Conservation (phyloP, 352 stramenopile genomes). For the Blastocystis sp. region DNA sequence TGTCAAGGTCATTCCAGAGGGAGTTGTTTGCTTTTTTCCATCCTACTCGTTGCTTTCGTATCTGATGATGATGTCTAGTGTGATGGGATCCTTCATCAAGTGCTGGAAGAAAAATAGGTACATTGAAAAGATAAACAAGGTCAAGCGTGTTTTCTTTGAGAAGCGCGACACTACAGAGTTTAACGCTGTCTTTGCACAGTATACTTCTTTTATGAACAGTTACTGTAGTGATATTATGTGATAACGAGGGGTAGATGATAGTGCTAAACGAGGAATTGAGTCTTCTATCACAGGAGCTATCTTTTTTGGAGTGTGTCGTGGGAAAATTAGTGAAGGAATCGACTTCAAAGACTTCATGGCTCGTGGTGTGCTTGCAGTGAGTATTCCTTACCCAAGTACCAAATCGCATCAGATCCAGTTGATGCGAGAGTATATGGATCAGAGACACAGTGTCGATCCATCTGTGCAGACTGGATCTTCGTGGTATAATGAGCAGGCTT, state of each 20-base stretch:
- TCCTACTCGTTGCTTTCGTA: slow-evolving; percentile 74
- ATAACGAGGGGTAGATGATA: not conserved
- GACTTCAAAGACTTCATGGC: slow-evolving; percentile 96
- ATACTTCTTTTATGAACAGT: not conserved
- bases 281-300: slow-evolving; percentile 75
- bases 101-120: slow-evolving; percentile 70
- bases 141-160: slow-evolving; percentile 64
- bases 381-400: slow-evolving; percentile 87
- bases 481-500: slow-evolving; percentile 51
- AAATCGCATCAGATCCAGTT: slow-evolving; percentile 83
- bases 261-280: not conserved
- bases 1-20: slow-evolving; percentile 85
- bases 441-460: slow-evolving; percentile 33
- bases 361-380: slow-evolving; percentile 91
- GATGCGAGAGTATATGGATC: slow-evolving; percentile 74
- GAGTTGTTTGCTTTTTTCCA: slow-evolving; percentile 98
- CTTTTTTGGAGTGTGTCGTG: slow-evolving; percentile 94
- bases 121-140: not conserved
- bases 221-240: not conserved
- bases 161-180: not conserved
- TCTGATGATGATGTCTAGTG: slow-evolving; percentile 63
- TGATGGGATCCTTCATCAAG: slow-evolving; percentile 80
- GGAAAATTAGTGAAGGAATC: slow-evolving; percentile 96
- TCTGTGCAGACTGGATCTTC: not conserved
- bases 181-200: not conserved